These are phyloP conservation scores for Pseudocercospora ulei DNA, from an alignment of 2,329 filamentous ascomycete genomes.

Conservation along the genomic window DNA sequence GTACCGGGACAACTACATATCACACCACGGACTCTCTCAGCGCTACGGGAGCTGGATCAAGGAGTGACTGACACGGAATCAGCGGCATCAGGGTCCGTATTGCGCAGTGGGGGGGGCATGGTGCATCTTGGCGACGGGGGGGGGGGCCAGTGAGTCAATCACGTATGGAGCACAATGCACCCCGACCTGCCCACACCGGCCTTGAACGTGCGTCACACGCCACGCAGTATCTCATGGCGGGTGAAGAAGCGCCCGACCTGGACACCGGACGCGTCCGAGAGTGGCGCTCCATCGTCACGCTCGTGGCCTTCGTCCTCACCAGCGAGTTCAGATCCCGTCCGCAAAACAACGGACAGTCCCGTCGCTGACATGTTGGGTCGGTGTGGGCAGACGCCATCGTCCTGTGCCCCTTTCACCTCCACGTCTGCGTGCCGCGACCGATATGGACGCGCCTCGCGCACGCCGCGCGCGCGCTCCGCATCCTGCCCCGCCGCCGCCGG, in stretches of 20 bases:
- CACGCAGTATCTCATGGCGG: no score
- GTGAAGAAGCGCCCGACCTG: constrained; percentile 30
- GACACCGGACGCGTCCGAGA: constrained; percentile 50
- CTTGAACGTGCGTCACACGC: no score
- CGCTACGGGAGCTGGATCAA: no score
- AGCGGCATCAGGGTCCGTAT: no score
- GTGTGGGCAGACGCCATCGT: constrained; percentile 52
- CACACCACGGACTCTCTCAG: no score
- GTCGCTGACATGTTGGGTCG: not conserved
- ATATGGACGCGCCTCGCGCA: constrained; percentile 43
- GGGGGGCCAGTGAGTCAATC: no score
- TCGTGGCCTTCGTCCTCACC: constrained; percentile 58
- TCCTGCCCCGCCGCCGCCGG: constrained; percentile 41
- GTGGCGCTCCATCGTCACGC: constrained; percentile 61
- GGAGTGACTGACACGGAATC: no score
- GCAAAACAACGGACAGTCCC: not conserved
- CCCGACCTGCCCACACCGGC: no score
- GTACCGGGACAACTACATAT: no score
- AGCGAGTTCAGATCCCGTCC: constrained; percentile 46
- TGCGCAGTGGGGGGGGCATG: no score
- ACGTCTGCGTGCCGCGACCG: constrained; percentile 49
- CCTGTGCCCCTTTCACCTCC: constrained; percentile 58
- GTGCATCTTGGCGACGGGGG: no score
- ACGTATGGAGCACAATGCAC: no score
- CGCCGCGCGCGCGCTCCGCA: constrained; percentile 41